A percentile compares a stretch with the other conserved stretches of the same genome.
Conservation (phyloP, 164 flowering plant genomes). For the Macadamia integrifolia region DNA sequence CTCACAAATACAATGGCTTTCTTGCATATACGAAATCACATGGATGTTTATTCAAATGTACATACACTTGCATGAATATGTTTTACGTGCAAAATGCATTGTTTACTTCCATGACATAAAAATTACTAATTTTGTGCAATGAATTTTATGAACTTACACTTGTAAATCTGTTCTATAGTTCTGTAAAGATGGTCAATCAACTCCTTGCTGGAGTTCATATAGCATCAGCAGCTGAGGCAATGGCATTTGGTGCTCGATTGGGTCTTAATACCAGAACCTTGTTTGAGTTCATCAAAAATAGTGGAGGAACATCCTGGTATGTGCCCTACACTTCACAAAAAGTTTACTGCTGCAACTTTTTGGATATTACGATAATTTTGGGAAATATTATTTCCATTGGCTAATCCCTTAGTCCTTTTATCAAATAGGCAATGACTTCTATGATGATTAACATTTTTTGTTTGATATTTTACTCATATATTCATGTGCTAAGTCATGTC, state of each 20-base stretch:
- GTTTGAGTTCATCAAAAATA: slow-evolving; percentile 64
- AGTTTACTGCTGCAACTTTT: background rate
- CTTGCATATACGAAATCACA: too few relatives aligned
- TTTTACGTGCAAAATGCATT: background rate
- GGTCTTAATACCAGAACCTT: slow-evolving; percentile 72
- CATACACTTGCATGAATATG: background rate
- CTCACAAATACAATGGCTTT: background rate
- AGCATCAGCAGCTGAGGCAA: slow-evolving; percentile 95
- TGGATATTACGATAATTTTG: too few relatives aligned
- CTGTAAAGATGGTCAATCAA: slow-evolving; percentile 96
- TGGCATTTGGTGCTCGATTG: slow-evolving; percentile 94
- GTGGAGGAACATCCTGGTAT: slow-evolving; percentile 87
- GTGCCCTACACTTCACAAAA: slow-evolving; percentile 10
- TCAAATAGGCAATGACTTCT: too few relatives aligned
- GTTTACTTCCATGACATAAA: background rate
- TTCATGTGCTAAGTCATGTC: too few relatives aligned
- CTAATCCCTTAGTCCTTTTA: too few relatives aligned
- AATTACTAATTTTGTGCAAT: background rate
- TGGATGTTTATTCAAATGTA: background rate
- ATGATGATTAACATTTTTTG: too few relatives aligned
- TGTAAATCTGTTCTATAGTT: slow-evolving; percentile 35
- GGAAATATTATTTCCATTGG: too few relatives aligned
- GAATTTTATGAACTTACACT: background rate
- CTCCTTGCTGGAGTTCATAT: slow-evolving; percentile 99
- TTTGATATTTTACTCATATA: too few relatives aligned